Evolutionary conservation across 306 rosid species (phyloP).

Genomic region (Coriaria nepalensis): DNA sequence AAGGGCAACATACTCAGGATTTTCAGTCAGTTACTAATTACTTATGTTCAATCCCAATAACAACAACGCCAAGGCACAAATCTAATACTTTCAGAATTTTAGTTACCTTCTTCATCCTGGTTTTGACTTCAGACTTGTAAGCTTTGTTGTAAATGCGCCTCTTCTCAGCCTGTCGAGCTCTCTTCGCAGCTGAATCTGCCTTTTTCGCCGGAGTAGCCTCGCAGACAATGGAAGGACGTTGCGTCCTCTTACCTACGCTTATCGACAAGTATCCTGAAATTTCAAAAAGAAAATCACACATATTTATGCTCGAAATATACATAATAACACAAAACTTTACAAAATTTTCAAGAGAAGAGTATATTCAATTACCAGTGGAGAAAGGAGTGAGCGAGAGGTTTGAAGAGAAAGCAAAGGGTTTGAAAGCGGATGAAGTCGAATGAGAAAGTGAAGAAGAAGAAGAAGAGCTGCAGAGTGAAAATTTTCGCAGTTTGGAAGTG

Average conservation of each 20-base stretch:
- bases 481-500: conserved; percentile 46
- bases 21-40: too few relatives aligned
- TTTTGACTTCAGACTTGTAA: conserved; percentile 63
- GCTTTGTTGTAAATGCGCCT: conserved; percentile 73
- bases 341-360: background rate
- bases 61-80: background rate
- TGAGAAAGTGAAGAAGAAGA: conserved; percentile 17
- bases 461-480: conserved; percentile 30
- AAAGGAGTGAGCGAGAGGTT: conserved; percentile 35
- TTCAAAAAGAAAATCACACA: conserved; percentile 3
- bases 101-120: conserved; percentile 78
- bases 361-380: conserved; percentile 29
- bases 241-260: conserved; percentile 23
- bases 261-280: conserved; percentile 39
- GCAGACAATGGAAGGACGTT: conserved; percentile 39
- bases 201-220: conserved; percentile 53
- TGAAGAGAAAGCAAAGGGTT: conserved; percentile 49
- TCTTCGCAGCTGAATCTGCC: conserved; percentile 78
- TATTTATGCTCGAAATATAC: background rate
- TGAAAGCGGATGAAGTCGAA: conserved; percentile 21
- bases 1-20: too few relatives aligned
- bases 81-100: conserved; percentile 2
- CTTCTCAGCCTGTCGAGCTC: conserved; percentile 79
- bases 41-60: too few relatives aligned
- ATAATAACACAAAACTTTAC: background rate